Evolutionary conservation across 83 land plant species (phyloP).

Genomic region (Picea abies): DNA sequence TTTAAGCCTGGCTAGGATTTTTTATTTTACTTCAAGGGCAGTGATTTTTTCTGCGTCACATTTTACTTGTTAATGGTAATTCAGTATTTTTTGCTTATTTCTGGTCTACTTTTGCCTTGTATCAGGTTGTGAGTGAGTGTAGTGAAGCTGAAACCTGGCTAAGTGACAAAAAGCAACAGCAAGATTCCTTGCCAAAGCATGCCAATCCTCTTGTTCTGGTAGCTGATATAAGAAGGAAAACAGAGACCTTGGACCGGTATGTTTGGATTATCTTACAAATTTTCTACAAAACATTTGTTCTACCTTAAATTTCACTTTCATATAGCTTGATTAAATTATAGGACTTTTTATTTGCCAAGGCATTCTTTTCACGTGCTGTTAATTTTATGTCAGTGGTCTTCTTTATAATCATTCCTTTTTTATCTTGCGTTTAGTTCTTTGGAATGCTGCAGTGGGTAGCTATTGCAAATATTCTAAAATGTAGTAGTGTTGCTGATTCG

Average conservation of each 20-base stretch:
- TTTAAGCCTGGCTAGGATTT: not conserved
- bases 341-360: not conserved
- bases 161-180: conserved; percentile 81
- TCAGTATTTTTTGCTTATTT: not conserved
- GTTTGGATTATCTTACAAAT: conserved; percentile 9
- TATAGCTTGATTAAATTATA: not conserved
- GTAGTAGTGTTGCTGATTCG: too few relatives aligned
- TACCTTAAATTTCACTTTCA: not conserved
- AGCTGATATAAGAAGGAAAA: conserved; percentile 75
- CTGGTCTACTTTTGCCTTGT: not conserved
- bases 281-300: conserved; percentile 3
- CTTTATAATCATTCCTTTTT: not conserved
- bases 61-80: not conserved
- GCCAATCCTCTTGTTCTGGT: conserved; percentile 67
- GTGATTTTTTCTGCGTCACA: not conserved
- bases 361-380: not conserved
- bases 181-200: conserved; percentile 72
- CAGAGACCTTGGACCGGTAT: conserved; percentile 88
- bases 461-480: too few relatives aligned
- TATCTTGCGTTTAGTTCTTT: too few relatives aligned
- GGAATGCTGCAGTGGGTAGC: too few relatives aligned
- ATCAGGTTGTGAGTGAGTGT: conserved; percentile 81
- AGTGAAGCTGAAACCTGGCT: conserved; percentile 90
- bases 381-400: not conserved
- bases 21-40: not conserved